Evolutionary conservation across 1,284 basidiomycete species (phyloP), one percentile per base, ranked within the genome.

Genomic region (Sutorius eximius): DNA sequence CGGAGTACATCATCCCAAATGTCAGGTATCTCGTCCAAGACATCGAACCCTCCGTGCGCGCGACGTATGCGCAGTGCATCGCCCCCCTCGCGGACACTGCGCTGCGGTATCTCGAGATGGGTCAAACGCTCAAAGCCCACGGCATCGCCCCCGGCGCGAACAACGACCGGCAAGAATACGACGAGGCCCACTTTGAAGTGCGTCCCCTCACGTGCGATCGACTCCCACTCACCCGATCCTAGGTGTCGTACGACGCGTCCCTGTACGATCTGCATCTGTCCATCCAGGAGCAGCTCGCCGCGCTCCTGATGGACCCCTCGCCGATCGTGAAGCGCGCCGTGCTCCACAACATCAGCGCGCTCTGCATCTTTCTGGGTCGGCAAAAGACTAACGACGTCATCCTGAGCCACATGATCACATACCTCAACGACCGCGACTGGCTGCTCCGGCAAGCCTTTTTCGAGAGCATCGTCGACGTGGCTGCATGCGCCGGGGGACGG

Each of bases 341-440:
- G 12, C 67, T 91, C 20, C 87, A 89, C 55, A 86, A 93, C 61
- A 91, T 98, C 32, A 90, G 90, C 1, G 85, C 89, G 0, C 77
- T 99, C 7, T 98, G 95, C 68, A 86, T 93, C 50, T 98, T 99
- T 75, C 85, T 99, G 36, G 96, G 95, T 3, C 77, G 92, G 24
- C 89, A 93, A 67, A 90, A 88, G 68, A 96, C 97, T 1, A 96
- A 97, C 73, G 95, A 99, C 63, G 90, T 96, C 3, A 77, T 99
- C 7, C 77, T 99, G 20, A 95, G 93, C 61, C 95, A 99, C 70
- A 96, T 99, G 87, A 95, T 99, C 70, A 99, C 97, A 0, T 99
- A 98, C 67, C 81, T 99, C 61, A 99, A 99, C 67, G 95, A 98
- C 65, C 79, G 91, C 11, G 93, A 97, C 67, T 98, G 96, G 95